Conservation (phyloP, 225 moss, liverwort and hornwort species). For the Straminergon stramineum region DNA sequence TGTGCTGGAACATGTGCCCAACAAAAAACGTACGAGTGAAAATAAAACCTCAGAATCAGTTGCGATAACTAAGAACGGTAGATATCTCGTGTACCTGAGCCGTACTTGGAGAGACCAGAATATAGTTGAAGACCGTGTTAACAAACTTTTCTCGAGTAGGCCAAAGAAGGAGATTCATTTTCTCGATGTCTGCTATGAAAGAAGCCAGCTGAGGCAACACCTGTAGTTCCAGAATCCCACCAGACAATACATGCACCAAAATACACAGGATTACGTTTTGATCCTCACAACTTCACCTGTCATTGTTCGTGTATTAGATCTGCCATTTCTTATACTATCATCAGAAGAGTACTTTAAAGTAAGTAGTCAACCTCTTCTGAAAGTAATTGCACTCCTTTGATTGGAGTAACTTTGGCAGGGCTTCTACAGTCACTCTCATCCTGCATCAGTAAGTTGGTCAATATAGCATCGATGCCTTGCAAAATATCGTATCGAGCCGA, state of each 20-base stretch:
- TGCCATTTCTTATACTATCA: neutral
- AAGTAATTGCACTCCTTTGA: conserved; percentile 15
- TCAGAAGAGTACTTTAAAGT: neutral
- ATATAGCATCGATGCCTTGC: conserved; percentile 55
- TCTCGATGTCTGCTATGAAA: conserved; percentile 51
- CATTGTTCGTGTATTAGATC: neutral
- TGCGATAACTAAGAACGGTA: neutral
- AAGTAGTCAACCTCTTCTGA: conserved; percentile 30
- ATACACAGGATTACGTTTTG: neutral
- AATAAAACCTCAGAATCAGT: neutral
- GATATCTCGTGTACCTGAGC: conserved; percentile 62
- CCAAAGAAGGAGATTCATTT: conserved; percentile 74
- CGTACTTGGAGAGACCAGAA: conserved; percentile 72
- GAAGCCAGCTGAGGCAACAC: conserved; percentile 46
- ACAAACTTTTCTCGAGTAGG: conserved; percentile 72
- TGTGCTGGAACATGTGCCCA: neutral
- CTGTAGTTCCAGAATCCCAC: conserved; percentile 11
- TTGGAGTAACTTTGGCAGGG: conserved; percentile 1
- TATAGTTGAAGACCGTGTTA: conserved; percentile 57
- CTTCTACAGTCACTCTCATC: neutral
- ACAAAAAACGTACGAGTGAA: neutral
- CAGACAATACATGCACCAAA: neutral
- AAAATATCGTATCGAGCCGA: conserved; percentile 50
- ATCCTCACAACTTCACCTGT: neutral
- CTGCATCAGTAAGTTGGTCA: conserved; percentile 45